Conservation (phyloP, 257 asterid genomes). For the Capsicum pubescens region DNA sequence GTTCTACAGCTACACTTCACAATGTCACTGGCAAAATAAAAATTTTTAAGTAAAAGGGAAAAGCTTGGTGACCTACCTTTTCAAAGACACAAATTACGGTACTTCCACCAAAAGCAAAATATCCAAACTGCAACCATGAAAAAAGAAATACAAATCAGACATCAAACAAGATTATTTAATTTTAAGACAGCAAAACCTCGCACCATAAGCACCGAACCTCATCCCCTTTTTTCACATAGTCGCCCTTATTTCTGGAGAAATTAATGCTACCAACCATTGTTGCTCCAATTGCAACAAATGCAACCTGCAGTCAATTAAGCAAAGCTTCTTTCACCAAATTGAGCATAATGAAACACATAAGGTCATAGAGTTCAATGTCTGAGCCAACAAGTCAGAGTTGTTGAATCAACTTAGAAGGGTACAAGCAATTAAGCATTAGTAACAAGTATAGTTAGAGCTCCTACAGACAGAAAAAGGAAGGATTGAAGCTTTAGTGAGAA, state of each 20-base stretch:
- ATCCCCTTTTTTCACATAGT: conserved; percentile 78
- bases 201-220: conserved; percentile 58
- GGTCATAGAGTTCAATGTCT: conserved; percentile 8
- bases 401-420: conserved; percentile 9
- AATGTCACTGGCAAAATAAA: not conserved
- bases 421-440: conserved; percentile 19
- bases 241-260: conserved; percentile 70
- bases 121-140: conserved; percentile 73
- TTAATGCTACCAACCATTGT: conserved; percentile 99
- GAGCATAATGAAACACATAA: conserved; percentile 9
- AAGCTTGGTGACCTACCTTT: conserved; percentile 58
- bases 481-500: not conserved
- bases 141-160: conserved; percentile 16
- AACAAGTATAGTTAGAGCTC: conserved; percentile 19
- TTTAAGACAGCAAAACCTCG: not conserved
- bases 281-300: conserved; percentile 98
- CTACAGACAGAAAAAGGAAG: conserved; percentile 17
- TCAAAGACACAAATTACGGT: conserved; percentile 94
- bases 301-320: conserved; percentile 63
- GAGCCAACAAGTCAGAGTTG: conserved; percentile 14
- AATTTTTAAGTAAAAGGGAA: not conserved
- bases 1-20: conserved; percentile 2
- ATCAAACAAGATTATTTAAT: conserved; percentile 25
- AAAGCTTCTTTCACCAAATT: conserved; percentile 18
- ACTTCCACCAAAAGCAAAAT: conserved; percentile 98